phyloP scores from a whole-genome alignment of 352 stramenopile genomes.

The Thalassiosira delicatula region DNA sequence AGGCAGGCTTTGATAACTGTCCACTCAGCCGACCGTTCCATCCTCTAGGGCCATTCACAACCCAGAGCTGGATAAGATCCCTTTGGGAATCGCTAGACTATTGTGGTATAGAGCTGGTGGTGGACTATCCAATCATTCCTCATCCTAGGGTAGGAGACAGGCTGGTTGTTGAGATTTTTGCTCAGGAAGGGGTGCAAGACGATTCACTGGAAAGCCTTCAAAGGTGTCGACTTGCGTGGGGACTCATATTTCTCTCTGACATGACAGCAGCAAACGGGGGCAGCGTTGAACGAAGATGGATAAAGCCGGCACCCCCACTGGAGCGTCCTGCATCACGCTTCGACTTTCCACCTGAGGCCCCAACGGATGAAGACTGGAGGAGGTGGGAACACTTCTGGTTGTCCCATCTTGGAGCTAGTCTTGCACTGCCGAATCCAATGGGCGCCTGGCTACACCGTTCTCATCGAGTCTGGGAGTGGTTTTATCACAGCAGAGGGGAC shows the following conservation, averaged over 20 bases:
- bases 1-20: background rate
- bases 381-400: background rate
- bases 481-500: conserved; percentile 1
- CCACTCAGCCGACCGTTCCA: background rate
- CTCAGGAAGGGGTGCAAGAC: background rate
- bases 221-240: background rate
- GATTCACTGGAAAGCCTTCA: conserved; percentile 4
- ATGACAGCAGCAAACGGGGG: background rate
- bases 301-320: background rate
- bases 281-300: background rate
- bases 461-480: conserved; percentile 6
- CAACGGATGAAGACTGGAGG: background rate
- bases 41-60: conserved; percentile 1
- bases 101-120: background rate
- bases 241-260: conserved; percentile 5
- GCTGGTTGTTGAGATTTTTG: conserved; percentile 13
- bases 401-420: background rate
- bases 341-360: background rate
- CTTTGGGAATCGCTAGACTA: conserved; percentile 24
- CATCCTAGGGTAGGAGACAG: conserved; percentile 6
- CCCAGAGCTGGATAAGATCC: conserved; percentile 21
- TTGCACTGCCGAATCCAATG: background rate
- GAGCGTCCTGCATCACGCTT: background rate
- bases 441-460: background rate
- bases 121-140: conserved; percentile 24